phyloP scores from a whole-genome alignment of 805 yeast genomes.

The Metschnikowia chrysomelidarum region DNA sequence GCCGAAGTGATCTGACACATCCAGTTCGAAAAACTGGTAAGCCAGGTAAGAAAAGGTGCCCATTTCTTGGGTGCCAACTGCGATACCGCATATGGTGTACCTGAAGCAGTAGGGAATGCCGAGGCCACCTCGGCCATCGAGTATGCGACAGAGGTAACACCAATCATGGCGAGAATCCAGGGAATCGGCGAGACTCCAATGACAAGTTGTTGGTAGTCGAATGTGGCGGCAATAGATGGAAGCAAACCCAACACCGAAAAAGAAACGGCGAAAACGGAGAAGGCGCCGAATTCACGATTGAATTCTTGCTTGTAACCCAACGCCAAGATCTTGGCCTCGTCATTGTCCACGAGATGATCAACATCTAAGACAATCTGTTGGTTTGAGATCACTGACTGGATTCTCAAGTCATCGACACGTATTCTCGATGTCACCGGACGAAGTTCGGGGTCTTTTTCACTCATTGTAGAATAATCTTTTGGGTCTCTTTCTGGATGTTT shows the following conservation, averaged over 20 bases:
- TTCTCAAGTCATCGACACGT: slow-evolving; percentile 35
- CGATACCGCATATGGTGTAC: slow-evolving; percentile 66
- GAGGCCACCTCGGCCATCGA: slow-evolving; percentile 65
- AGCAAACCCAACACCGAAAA: slow-evolving; percentile 64
- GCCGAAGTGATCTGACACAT: slow-evolving; percentile 61
- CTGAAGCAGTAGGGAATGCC: slow-evolving; percentile 67
- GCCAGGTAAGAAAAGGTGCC: slow-evolving; percentile 58
- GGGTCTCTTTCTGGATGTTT: too few species aligned
- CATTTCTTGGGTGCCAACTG: slow-evolving; percentile 55
- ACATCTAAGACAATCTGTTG: slow-evolving; percentile 38
- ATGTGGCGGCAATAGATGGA: slow-evolving; percentile 64
- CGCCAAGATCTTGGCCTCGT: slow-evolving; percentile 54
- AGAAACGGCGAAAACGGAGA: slow-evolving; percentile 60
- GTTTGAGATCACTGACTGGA: slow-evolving; percentile 41
- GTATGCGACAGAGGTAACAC: slow-evolving; percentile 56
- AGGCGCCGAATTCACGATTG: slow-evolving; percentile 54
- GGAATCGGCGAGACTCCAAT: slow-evolving; percentile 63
- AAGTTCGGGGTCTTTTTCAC: slow-evolving; percentile 15
- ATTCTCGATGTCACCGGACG: slow-evolving; percentile 23
- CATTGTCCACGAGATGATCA: slow-evolving; percentile 47
- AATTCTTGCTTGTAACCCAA: slow-evolving; percentile 65
- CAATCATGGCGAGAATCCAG: slow-evolving; percentile 55
- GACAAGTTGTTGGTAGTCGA: slow-evolving; percentile 57
- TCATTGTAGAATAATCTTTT: slow-evolving; percentile 4
- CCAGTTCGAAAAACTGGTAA: slow-evolving; percentile 65